Conservation (phyloP, 2,329 filamentous ascomycete genomes). For the Apiospora saccharicola region DNA sequence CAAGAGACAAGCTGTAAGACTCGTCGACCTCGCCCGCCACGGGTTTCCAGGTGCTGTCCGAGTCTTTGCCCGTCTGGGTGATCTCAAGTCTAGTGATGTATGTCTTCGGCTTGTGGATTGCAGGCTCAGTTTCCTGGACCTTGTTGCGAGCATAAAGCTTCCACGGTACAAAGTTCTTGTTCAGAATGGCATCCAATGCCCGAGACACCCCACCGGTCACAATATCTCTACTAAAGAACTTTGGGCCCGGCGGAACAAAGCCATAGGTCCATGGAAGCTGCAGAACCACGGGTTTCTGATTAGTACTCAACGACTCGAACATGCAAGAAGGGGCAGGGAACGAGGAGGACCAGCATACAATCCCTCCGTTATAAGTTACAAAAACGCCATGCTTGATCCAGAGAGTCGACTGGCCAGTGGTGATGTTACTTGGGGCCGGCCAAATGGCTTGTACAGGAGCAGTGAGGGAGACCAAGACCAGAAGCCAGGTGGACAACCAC, state of each 20-base stretch:
- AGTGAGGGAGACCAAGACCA: constrained; percentile 49
- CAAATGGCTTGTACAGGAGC: constrained; percentile 60
- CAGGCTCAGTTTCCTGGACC: constrained; percentile 69
- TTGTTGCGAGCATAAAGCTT: constrained; percentile 71
- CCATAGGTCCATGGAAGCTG: constrained; percentile 59
- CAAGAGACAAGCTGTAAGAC: constrained; percentile 74
- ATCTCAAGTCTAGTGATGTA: constrained; percentile 69
- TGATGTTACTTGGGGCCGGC: constrained; percentile 61
- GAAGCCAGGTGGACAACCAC: constrained; percentile 42
- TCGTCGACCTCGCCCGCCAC: constrained; percentile 73
- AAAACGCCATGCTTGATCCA: constrained; percentile 60
- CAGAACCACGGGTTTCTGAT: constrained; percentile 42
- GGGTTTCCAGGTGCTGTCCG: constrained; percentile 63
- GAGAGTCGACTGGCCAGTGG: constrained; percentile 59
- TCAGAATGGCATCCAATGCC: constrained; percentile 69
- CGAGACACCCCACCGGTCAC: constrained; percentile 65
- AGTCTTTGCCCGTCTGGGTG: constrained; percentile 64
- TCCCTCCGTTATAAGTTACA: constrained; percentile 65
- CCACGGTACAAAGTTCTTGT: constrained; percentile 78
- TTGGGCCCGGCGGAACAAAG: constrained; percentile 49
- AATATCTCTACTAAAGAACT: constrained; percentile 59
- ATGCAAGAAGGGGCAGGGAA: constrained; percentile 36
- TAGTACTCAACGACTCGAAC: constrained; percentile 29
- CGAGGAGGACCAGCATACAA: constrained; percentile 56
- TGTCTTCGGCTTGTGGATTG: constrained; percentile 48